Percentiles rank a stretch among this genome's conserved stretches.
These are phyloP conservation scores for Rhodotorula toruloides DNA, from an alignment of 768 basidiomycete genomes.

Conservation along the genomic window DNA sequence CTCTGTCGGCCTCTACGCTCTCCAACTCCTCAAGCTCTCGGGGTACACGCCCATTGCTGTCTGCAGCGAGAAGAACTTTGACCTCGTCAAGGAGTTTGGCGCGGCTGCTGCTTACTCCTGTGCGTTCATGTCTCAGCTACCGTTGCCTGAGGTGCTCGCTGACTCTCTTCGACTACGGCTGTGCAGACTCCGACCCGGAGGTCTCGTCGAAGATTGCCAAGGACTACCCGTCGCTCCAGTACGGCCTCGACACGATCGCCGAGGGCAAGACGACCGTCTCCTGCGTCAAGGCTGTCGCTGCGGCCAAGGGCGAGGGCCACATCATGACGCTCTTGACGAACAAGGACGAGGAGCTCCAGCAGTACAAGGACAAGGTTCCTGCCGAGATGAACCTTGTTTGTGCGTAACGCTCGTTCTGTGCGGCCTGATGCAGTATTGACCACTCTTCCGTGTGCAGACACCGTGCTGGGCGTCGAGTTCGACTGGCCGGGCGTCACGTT, in stretches of 20 bases:
- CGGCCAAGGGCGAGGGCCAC: conserved; percentile 14
- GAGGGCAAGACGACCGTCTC: conserved; percentile 26
- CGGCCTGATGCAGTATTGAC: accelerated
- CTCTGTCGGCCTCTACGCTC: conserved; percentile 41
- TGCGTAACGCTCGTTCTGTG: neutral
- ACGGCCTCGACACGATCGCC: conserved; percentile 34
- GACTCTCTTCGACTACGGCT: neutral
- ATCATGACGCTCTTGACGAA: conserved; percentile 22
- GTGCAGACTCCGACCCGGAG: conserved; percentile 27
- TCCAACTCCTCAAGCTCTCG: conserved; percentile 51
- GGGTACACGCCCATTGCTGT: conserved; percentile 53
- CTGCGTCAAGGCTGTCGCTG: conserved; percentile 11
- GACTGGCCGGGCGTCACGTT: conserved; percentile 11
- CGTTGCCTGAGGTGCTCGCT: neutral
- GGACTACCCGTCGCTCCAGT: conserved; percentile 26
- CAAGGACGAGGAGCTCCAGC: conserved; percentile 8
- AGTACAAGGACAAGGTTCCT: neutral
- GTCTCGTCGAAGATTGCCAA: conserved; percentile 30
- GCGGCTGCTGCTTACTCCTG: conserved; percentile 52
- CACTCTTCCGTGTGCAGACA: conserved; percentile 2
- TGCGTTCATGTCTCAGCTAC: neutral
- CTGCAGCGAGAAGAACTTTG: conserved; percentile 50
- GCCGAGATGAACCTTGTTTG: conserved; percentile 22
- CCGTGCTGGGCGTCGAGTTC: conserved; percentile 15
- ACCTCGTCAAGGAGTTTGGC: conserved; percentile 49